A percentile compares a stretch with the other conserved stretches of the same genome.
Evolutionary conservation across 768 basidiomycete genomes (phyloP).

Genomic region (Filobasidium floriforme): DNA sequence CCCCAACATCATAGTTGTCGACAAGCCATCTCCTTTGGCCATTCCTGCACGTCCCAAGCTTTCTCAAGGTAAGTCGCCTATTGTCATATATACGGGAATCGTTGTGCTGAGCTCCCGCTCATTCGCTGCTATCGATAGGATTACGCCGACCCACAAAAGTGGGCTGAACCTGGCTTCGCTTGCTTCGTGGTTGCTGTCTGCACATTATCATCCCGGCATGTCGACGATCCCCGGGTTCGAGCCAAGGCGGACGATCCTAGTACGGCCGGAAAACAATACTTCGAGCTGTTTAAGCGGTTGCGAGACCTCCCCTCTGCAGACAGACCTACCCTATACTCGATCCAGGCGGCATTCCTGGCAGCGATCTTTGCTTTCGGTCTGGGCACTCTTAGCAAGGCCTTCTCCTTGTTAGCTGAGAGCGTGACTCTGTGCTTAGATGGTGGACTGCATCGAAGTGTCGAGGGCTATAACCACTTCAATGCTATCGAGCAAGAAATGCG

Average conservation of each 20-base stretch:
- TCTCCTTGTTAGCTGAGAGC: slow-evolving; percentile 75
- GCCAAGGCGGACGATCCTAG: slow-evolving; percentile 71
- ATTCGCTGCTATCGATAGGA: slow-evolving; percentile 52
- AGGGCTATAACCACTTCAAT: slow-evolving; percentile 66
- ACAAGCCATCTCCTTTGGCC: slow-evolving; percentile 90
- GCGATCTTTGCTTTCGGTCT: slow-evolving; percentile 87
- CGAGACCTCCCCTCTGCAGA: slow-evolving; percentile 84
- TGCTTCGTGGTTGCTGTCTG: slow-evolving; percentile 89
- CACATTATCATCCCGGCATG: slow-evolving; percentile 82
- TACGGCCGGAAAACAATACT: slow-evolving; percentile 86
- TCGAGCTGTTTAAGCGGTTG: slow-evolving; percentile 75
- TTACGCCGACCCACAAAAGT: slow-evolving; percentile 87
- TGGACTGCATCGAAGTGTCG: slow-evolving; percentile 77
- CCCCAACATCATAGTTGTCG: slow-evolving; percentile 56
- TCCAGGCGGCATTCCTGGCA: slow-evolving; percentile 84
- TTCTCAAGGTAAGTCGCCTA: slow-evolving; percentile 55
- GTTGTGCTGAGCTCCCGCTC: neutral
- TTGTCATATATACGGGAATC: no score
- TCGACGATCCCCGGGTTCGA: slow-evolving; percentile 83
- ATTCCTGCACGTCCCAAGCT: slow-evolving; percentile 84
- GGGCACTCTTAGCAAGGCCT: slow-evolving; percentile 78
- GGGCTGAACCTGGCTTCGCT: slow-evolving; percentile 91
- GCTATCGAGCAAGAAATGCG: slow-evolving; percentile 83
- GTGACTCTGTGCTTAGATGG: slow-evolving; percentile 81
- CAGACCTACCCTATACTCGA: slow-evolving; percentile 80